These are phyloP conservation scores for Mycena sanguinolenta DNA, from an alignment of 768 basidiomycete genomes.

Conservation along the genomic window DNA sequence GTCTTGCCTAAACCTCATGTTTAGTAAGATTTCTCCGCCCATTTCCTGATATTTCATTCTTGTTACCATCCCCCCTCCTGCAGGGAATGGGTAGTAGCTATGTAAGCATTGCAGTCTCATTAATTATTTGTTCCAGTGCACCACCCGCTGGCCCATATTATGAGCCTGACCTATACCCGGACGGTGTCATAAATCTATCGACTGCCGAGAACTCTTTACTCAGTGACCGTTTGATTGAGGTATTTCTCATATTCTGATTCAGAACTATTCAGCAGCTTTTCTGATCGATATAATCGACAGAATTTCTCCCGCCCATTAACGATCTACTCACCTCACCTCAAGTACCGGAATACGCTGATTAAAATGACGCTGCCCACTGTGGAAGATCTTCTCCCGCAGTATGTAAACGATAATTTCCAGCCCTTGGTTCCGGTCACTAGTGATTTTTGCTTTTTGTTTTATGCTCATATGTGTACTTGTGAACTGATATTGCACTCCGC, in stretches of 20 bases:
- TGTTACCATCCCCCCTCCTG: too few relatives aligned
- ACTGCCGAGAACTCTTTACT: constrained; percentile 35
- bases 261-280: neutral
- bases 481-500: neutral
- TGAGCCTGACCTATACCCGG: constrained; percentile 30
- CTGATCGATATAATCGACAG: neutral
- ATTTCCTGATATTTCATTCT: too few relatives aligned
- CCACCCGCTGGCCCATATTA: constrained; percentile 26
- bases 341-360: constrained; percentile 25
- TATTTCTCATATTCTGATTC: neutral
- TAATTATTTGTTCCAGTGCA: neutral
- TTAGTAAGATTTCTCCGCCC: too few relatives aligned
- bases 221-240: constrained; percentile 32
- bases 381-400: constrained; percentile 32
- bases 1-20: too few relatives aligned
- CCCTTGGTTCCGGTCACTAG: constrained; percentile 28
- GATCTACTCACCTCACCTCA: constrained; percentile 24
- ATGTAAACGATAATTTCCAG: constrained; percentile 34
- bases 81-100: too few relatives aligned
- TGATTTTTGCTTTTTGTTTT: neutral
- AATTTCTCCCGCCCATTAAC: constrained; percentile 29
- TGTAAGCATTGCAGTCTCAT: neutral
- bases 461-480: neutral
- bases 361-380: constrained; percentile 31
- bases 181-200: constrained; percentile 31